Base-by-base conservation (phyloP, 1,139 yeast genomes). In the Hemisphaericaspora subhashii region DNA sequence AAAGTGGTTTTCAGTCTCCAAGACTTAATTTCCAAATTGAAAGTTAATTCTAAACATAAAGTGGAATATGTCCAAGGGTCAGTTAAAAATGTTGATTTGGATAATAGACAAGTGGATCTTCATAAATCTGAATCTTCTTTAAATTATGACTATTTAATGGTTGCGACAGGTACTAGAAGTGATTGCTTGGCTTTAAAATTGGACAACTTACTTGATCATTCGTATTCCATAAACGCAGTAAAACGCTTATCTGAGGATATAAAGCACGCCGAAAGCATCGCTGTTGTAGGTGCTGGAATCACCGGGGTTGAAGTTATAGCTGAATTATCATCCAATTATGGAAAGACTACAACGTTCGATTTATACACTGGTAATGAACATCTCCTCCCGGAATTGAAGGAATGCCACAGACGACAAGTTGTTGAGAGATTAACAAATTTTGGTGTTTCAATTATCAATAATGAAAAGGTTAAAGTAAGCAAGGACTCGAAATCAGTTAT, bases 301-400 rank as follows among this genome's bases (percentile, higher is more conserved):
- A 64, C 73, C 5, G 74, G 73, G n/a, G 68, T 66, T 15, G 74
- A 68, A 46, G 44, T 55, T 5, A 62, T 67, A 5, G 70, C 67
- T 4, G 74, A 68, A 41, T 48, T 68, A 17, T 68, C 60, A 4
- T 44, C 39, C 17, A 42, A 40, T 18, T 59, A 43, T 33, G 44
- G 51, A 2, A 44, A 44, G 9, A 32, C 39, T 13, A 43, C 45
- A 8, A 36, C 48, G 11, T 56, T 66, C 13, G 55, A 58, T 5
- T 52, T 68, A 27, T 60, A 51, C 42, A 55, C 66, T 10, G 69
- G 68, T 5, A 31, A 52, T 1, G 21, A 43, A 4, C 54, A 49
- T n/a, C 67, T 68, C 1, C 53, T 66, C 42, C 31, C 43, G 3
- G 35, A 36, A 1, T 39, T 52, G 8, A 50, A 53, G 2, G 51